Percentiles rank a stretch among this genome's conserved stretches.
These are phyloP conservation scores for Prunus dulcis DNA, from an alignment of 306 rosid species.

Conservation along the genomic window DNA sequence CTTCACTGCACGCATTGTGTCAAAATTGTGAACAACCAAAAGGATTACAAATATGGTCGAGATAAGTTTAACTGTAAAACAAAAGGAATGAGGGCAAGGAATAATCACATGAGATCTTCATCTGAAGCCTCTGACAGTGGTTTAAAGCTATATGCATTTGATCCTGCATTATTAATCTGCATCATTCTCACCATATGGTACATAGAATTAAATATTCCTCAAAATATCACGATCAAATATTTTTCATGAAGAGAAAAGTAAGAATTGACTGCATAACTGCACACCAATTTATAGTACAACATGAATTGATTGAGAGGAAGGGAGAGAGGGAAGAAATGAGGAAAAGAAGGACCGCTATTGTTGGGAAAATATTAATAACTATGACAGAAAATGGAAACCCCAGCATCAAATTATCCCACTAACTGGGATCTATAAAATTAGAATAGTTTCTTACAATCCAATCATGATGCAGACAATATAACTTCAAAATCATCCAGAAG, in stretches of 20 bases:
- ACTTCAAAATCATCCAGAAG: not conserved
- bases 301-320: not conserved
- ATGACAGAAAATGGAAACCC: not conserved
- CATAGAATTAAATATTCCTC: slow-evolving; percentile 26
- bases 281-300: not conserved
- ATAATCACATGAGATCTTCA: slow-evolving; percentile 88
- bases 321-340: not conserved
- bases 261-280: not conserved
- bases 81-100: not conserved
- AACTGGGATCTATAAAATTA: too few relatives aligned
- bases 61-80: not conserved
- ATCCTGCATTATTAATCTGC: slow-evolving; percentile 99
- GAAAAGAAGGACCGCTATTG: too few relatives aligned
- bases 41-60: not conserved
- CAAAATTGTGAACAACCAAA: slow-evolving; percentile 21
- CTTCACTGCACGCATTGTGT: slow-evolving; percentile 65
- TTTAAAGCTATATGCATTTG: slow-evolving; percentile 88
- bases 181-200: slow-evolving; percentile 37
- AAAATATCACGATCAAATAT: not conserved
- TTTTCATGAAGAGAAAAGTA: not conserved
- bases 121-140: slow-evolving; percentile 92
- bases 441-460: not conserved
- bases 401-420: not conserved
- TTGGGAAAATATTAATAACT: not conserved
- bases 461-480: not conserved